A percentile compares a stretch with the other conserved stretches of the same genome.
phyloP scores from a whole-genome alignment of 2,329 filamentous ascomycete species.

The Paecilomyces variotii region DNA sequence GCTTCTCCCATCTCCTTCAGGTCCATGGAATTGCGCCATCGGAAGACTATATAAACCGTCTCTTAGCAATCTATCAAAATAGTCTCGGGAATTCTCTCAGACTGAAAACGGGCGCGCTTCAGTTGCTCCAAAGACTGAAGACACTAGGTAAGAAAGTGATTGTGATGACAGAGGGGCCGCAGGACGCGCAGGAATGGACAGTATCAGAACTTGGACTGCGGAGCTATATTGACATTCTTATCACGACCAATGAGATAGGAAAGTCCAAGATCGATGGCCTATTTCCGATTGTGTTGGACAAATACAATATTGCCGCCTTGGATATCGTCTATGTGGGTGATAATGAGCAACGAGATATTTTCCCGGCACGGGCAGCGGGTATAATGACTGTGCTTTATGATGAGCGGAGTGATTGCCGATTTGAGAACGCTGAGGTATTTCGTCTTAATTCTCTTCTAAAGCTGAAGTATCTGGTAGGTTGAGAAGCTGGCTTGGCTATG shows the following conservation, averaged over 20 bases:
- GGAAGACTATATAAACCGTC: too few species aligned
- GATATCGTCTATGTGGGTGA: conserved; percentile 22
- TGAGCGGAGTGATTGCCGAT: conserved; percentile 4
- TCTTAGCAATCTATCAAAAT: too few species aligned
- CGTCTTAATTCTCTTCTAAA: too few species aligned
- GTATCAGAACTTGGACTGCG: conserved; percentile 23
- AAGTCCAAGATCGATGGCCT: conserved; percentile 25
- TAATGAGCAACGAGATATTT: conserved; percentile 18
- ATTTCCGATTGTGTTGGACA: conserved; percentile 16
- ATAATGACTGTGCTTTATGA: conserved; percentile 18
- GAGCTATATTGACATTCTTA: conserved; percentile 20
- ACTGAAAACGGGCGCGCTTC: conserved; percentile 30
- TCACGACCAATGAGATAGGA: conserved; percentile 25
- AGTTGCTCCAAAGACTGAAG: conserved; percentile 28
- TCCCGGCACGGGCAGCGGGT: conserved; percentile 14
- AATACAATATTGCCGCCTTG: conserved; percentile 10
- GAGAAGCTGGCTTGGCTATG: too few species aligned
- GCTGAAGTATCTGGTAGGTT: too few species aligned
- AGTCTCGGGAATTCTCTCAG: conserved; percentile 11
- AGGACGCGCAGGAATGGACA: conserved; percentile 42
- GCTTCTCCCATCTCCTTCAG: too few species aligned
- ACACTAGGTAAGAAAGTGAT: conserved; percentile 31
- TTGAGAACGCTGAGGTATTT: too few species aligned
- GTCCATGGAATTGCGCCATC: too few species aligned
- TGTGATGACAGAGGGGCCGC: conserved; percentile 41